Evolutionary conservation across 345 rosid genomes (phyloP), one percentile per base, ranked within the genome.

Genomic region (Eucalyptus shirleyi): DNA sequence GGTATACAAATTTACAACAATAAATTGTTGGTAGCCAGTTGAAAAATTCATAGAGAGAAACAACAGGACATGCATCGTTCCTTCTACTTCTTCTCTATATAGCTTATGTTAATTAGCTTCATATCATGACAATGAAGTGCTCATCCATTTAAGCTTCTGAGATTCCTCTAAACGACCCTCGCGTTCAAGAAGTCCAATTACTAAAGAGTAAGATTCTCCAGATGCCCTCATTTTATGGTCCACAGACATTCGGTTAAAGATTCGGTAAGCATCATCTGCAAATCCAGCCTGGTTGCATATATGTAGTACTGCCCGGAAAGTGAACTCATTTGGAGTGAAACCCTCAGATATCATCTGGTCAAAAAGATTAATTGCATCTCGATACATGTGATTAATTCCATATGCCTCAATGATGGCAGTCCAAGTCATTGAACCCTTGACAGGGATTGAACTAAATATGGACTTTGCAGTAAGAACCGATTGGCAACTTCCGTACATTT

Each of bases 391-490:
- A 87, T 91, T 94, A 88, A 82, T 88, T 83, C 96, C 96, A 86
- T 92, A 91, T 21, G 96, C 95, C 65, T 96, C 98, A 89, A 97
- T 92, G 87, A 96, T 94, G 90, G 99, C 96, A 86, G 99, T 96
- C 98, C 99, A 95, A 50, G 95, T 92, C 93, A 94, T 62, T 44
- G 96, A 92, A 81, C 99, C 99, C 94, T 96, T 97, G 37, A 91
- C 91, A 24, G 93, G 87, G 89, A 96, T 93, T 8, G 94, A 88
- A 89, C 94, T 91, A 21, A 96, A 97, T 24, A 94, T 92, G 87
- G 89, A 89, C 90, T 90, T 92, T 67, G 98, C 98, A 87, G 90
- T 86, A 67, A 45, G 87, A 89, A 95, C 90, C 72, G 91, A 90
- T 91, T 94, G 95, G 88, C 96, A 94, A 53, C 92, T 90, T 81